Percentiles rank a stretch among this genome's conserved stretches.
Evolutionary conservation across 2,329 filamentous ascomycete genomes (phyloP).

Genomic region (Cladosporium sp.): DNA sequence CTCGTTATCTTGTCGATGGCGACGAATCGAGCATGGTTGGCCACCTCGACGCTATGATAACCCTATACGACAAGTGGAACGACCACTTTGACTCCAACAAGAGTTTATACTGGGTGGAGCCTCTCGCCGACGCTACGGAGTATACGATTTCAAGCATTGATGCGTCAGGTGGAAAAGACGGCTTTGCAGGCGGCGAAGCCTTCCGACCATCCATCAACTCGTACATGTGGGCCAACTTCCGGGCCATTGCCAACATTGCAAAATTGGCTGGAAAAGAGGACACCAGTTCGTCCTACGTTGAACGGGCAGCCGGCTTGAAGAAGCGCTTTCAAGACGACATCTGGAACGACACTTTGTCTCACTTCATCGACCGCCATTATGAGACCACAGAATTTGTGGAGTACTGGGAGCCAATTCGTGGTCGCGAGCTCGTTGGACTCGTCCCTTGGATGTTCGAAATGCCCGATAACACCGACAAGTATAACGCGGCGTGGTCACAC

Average conservation of each 20-base stretch:
- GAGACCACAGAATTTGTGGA: constrained; percentile 42
- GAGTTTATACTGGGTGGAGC: constrained; percentile 46
- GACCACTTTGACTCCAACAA: constrained; percentile 44
- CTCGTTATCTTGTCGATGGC: constrained; percentile 46
- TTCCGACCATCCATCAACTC: constrained; percentile 49
- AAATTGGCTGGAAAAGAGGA: constrained; percentile 32
- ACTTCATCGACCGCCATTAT: constrained; percentile 48
- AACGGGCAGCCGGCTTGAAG: constrained; percentile 40
- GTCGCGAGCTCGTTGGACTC: constrained; percentile 46
- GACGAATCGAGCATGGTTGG: constrained; percentile 36
- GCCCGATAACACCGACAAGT: constrained; percentile 41
- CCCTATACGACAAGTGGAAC: constrained; percentile 40
- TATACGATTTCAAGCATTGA: constrained; percentile 50
- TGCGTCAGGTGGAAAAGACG: constrained; percentile 42
- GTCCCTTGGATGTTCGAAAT: constrained; percentile 47
- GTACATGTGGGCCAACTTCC: constrained; percentile 47
- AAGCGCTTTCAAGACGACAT: constrained; percentile 41
- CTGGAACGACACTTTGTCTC: constrained; percentile 47
- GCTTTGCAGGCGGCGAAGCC: constrained; percentile 43
- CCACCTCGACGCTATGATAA: constrained; percentile 40
- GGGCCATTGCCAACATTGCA: constrained; percentile 44
- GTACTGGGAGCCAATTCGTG: constrained; percentile 45
- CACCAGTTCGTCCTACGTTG: constrained; percentile 24
- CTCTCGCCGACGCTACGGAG: constrained; percentile 47
- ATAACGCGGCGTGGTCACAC: constrained; percentile 42